Percentiles rank a stretch among this genome's conserved stretches.
Conservation (phyloP, 768 basidiomycete genomes). For the Suillus fuscotomentosus region DNA sequence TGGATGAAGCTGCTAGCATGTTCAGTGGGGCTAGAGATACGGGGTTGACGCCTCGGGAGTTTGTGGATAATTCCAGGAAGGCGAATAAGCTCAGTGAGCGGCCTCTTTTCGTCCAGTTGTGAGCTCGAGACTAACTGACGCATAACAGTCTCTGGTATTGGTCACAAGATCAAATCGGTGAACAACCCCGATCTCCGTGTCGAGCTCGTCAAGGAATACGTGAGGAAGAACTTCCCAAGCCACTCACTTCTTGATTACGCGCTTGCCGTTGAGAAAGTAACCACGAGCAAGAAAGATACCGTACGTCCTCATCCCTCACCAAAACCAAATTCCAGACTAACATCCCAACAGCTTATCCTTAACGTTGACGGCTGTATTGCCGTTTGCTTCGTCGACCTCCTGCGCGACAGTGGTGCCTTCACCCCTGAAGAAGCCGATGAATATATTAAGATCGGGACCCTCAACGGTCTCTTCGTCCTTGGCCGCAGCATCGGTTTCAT, state of each 20-base stretch:
- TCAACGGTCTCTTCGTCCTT: slow-evolving; percentile 96
- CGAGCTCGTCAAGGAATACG: slow-evolving; percentile 94
- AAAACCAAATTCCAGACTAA: too few species aligned
- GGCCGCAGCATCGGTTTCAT: slow-evolving; percentile 98
- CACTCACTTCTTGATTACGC: slow-evolving; percentile 93
- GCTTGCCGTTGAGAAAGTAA: slow-evolving; percentile 95
- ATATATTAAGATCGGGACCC: slow-evolving; percentile 94
- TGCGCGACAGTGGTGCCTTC: slow-evolving; percentile 92
- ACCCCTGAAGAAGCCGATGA: slow-evolving; percentile 94
- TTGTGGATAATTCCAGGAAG: slow-evolving; percentile 92
- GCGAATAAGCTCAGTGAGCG: slow-evolving; percentile 87
- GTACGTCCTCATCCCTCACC: slow-evolving; percentile 31
- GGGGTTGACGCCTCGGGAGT: slow-evolving; percentile 95
- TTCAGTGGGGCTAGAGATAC: slow-evolving; percentile 91
- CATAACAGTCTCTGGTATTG: slow-evolving; percentile 84
- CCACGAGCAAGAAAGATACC: slow-evolving; percentile 96
- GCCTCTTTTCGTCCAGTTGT: neutral
- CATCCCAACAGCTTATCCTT: slow-evolving; percentile 66
- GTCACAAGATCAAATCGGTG: slow-evolving; percentile 99
- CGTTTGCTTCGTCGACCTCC: slow-evolving; percentile 93
- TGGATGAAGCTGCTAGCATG: slow-evolving; percentile 96
- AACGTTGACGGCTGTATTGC: slow-evolving; percentile 97
- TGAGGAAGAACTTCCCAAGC: slow-evolving; percentile 92
- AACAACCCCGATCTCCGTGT: slow-evolving; percentile 95
- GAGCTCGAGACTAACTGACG: neutral